Percentiles rank a stretch among this genome's conserved stretches.
phyloP scores from a whole-genome alignment of 2,329 filamentous ascomycete species.

The Cadophora malorum region DNA sequence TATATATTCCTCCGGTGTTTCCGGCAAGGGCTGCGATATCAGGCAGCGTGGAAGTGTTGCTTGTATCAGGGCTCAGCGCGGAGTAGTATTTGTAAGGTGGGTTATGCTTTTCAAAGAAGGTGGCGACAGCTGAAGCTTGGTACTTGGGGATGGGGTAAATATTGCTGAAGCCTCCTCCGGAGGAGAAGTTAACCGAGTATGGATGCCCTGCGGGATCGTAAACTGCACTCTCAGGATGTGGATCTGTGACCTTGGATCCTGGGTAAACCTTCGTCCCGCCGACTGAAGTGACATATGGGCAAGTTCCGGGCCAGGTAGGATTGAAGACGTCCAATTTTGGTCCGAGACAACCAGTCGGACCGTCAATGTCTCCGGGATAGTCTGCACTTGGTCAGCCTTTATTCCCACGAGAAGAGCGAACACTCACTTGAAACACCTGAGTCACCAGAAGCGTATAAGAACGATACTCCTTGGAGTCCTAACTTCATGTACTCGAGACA shows the following conservation, averaged over 20 bases:
- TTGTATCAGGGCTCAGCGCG: conserved; percentile 30
- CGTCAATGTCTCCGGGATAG: background rate
- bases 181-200: conserved; percentile 44
- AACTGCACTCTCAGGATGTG: conserved; percentile 41
- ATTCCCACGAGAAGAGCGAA: background rate
- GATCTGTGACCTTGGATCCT: conserved; percentile 46
- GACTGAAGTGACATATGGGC: background rate
- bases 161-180: conserved; percentile 55
- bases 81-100: conserved; percentile 35
- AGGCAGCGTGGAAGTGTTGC: conserved; percentile 25
- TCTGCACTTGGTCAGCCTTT: background rate
- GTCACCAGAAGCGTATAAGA: background rate
- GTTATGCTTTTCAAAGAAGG: background rate
- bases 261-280: conserved; percentile 33
- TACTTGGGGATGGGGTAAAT: conserved; percentile 52
- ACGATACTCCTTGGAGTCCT: background rate
- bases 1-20: conserved; percentile 28
- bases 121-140: conserved; percentile 47
- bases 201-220: conserved; percentile 29
- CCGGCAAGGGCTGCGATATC: conserved; percentile 50
- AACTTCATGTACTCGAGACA: background rate
- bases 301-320: background rate
- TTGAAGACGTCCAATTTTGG: background rate
- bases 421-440: background rate
- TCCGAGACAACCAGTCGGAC: background rate